Base-by-base conservation (phyloP, 331 rosid species). In the Malus hybrid region DNA sequence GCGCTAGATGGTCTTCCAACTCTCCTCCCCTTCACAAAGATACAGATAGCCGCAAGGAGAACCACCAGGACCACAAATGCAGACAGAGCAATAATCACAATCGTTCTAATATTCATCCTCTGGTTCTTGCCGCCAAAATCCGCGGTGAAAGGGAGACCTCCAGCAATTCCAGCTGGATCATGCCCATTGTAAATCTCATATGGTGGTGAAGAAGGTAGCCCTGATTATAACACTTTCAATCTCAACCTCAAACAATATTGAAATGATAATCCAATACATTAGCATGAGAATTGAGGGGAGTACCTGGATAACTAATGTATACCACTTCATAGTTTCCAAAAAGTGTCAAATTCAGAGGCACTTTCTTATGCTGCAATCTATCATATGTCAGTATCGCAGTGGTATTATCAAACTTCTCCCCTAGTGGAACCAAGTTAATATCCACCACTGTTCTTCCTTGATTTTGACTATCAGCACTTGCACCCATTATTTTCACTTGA, bases 401-500 rank as follows among this genome's bases (percentile, higher is more conserved):
- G 66, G 90, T 86, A 83, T 86, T 83, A 86, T 92, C 97, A 82
- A 95, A 95, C 74, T 86, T 90, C 80, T 92, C 99, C 64, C 92
- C 97, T 15, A 95, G 80, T 10, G 99, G 99, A 75, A 95, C 97
- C 80, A 95, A 81, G 88, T 92, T 79, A 64, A 92, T 84, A 73
- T 95, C 96, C 84, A 95, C 96, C 50, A 86, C 55, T 32, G 97
- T 87, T 81, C 73, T 89, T 78, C 85, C 97, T 82, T 85, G 96
- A 76, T 95, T 89, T 84, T 87, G 88, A 82, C 74, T 79, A 73
- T 92, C 97, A 67, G 99, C 92, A 80, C 54, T 94, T 27, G 90
- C 97, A 78, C 99, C 99, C 93, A 90, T 87, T 86, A 95, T 92
- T 90, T 83, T 90, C 73, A 92, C 99, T 86, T 92, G 99, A 81